Evolutionary conservation across 2,329 filamentous ascomycete genomes (phyloP).

Genomic region (Colletotrichum tropicicola): DNA sequence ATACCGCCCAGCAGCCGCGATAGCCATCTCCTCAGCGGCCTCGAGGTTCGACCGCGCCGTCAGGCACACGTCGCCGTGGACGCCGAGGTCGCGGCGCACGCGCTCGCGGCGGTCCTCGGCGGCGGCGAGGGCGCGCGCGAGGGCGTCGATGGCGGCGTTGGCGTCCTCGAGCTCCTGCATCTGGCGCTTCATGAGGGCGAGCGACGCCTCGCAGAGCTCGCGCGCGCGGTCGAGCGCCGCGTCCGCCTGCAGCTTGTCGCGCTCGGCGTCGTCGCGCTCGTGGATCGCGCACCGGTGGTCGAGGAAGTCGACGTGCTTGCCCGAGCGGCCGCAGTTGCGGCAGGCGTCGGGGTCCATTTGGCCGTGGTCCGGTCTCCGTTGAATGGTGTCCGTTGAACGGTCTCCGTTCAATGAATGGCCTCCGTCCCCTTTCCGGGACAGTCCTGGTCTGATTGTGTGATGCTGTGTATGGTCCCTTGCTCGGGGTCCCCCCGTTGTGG

Average conservation of each 20-base stretch:
- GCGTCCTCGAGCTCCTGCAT: conserved; percentile 29
- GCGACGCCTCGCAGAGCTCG: conserved; percentile 21
- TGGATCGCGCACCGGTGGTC: conserved; percentile 27
- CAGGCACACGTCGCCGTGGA: conserved; percentile 20
- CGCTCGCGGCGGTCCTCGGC: conserved; percentile 20
- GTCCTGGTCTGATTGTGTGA: no score
- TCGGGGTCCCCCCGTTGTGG: no score
- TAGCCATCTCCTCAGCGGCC: conserved; percentile 29
- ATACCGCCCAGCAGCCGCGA: conserved; percentile 17
- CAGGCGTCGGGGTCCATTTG: conserved; percentile 25
- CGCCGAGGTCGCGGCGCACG: conserved; percentile 8
- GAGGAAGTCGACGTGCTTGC: conserved; percentile 23
- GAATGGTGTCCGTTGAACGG: background rate
- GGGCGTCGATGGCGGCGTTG: conserved; percentile 19
- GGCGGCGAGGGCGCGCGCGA: background rate
- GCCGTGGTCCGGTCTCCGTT: background rate
- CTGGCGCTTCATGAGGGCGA: conserved; percentile 24
- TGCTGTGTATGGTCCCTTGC: no score
- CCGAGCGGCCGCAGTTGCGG: conserved; percentile 26
- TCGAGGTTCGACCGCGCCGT: conserved; percentile 15
- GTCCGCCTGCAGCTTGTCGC: conserved; percentile 27
- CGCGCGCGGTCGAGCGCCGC: conserved; percentile 22
- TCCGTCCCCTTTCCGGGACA: no score
- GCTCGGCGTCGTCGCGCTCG: conserved; percentile 28
- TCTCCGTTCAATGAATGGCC: background rate